Evolutionary conservation across 164 flowering plant species (phyloP).

Genomic region (Warburgia ugandensis): DNA sequence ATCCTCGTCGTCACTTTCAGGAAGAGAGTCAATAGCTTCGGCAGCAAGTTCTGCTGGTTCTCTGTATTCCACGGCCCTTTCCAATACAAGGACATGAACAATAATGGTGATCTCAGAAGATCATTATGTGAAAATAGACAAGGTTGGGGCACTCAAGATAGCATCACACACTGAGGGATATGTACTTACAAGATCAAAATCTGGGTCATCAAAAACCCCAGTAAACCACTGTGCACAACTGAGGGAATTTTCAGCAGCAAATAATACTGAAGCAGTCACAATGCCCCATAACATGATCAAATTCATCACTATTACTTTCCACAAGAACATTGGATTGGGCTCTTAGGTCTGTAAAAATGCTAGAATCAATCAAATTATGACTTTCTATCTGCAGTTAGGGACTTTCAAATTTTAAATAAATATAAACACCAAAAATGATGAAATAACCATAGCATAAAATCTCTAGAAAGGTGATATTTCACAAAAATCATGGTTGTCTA

Average conservation of each 20-base stretch:
- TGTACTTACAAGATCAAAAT: slow-evolving; percentile 73
- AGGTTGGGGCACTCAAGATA: neutral
- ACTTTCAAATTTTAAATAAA: neutral
- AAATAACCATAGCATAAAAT: neutral
- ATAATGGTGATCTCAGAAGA: neutral
- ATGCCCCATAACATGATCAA: slow-evolving; percentile 13
- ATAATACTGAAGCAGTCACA: slow-evolving; percentile 84
- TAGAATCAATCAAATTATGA: neutral
- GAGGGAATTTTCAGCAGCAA: slow-evolving; percentile 91
- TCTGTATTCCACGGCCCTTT: slow-evolving; percentile 72
- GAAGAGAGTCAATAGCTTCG: slow-evolving; percentile 70
- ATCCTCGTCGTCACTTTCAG: slow-evolving; percentile 65
- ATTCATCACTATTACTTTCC: neutral
- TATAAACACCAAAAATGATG: no score
- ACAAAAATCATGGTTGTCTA: no score
- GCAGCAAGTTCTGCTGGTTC: slow-evolving; percentile 73
- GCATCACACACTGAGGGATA: no score
- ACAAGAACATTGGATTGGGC: neutral
- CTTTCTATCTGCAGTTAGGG: neutral
- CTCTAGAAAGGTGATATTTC: no score
- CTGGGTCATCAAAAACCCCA: slow-evolving; percentile 55
- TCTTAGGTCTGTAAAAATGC: neutral
- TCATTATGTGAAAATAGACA: neutral
- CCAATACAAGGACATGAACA: slow-evolving; percentile 42
- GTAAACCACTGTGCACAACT: slow-evolving; percentile 55